Base-by-base conservation (phyloP, 768 basidiomycete genomes). In the Rhodocollybia butyracea region DNA sequence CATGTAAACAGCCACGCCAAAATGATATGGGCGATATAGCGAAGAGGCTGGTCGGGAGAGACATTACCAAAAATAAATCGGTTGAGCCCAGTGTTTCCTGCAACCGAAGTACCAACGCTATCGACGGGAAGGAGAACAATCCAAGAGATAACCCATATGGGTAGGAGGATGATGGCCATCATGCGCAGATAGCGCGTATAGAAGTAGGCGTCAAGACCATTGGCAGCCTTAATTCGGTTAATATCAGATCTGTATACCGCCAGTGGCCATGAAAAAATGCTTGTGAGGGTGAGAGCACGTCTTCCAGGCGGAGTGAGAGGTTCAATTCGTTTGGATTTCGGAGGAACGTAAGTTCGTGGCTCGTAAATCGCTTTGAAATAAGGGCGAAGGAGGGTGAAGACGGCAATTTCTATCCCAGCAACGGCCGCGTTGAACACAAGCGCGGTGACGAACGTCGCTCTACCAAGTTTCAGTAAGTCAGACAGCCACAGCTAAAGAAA, bases 111-210 rank as follows among this genome's bases (percentile, higher is more conserved):
- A 51, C 76, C 73, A 48, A 82, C 82, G 24, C 80, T 70, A 5
- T 86, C 82, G 61, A 89, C 69, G 21, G 96, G 96, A 1, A 98
- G 72, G 30, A 98, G 81, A 55, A 97, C 76, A 47, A 73, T 66
- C 95, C 96, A 98, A 2, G 92, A 90, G 29, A 98, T 27, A 46
- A 93, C 59, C 95, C 93, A 99, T 64, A 97, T 91, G 22, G 97
- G 95, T 5, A 95, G 62, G 66, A 98, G 79, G 24, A 94, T 73
- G 60, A 85, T 81, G 47, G 84, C 67, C 83, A 97, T 89, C 78
- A 98, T 85, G 46, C 87, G 83, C 27, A 91, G 76, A 69, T 91
- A 98, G 51, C 93, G 88, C 42, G 97, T 86, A 62, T 90, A 99
- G 65, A 95, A 87, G 73, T 96, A 99, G 15, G 94, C 90, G 67